Base-by-base conservation (phyloP, 2,329 filamentous ascomycete genomes). In the Talaromyces piceae region DNA sequence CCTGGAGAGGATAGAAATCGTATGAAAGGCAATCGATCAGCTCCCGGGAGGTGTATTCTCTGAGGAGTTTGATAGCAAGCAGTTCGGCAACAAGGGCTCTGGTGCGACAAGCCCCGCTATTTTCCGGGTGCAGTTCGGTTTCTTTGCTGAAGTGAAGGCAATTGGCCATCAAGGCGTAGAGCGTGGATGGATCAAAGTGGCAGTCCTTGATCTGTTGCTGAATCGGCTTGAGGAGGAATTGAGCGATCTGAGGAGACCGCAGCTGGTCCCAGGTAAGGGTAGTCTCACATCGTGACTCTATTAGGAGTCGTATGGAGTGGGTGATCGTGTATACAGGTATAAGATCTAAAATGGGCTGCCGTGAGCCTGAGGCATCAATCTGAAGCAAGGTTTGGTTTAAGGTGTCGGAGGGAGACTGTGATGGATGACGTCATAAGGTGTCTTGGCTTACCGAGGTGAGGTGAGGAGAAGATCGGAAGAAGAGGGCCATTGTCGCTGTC, bases 171-270 rank as follows among this genome's bases (percentile, higher is more conserved):
- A 97, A 73, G 2, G 90, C 89, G 71, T 95, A 96, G 31, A 96
- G 69, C 0, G 90, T 93, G 8, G 88, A 91, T 45, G 87, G 80
- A 26, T 86, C 91, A 67, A 95, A 91, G 69, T 95, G 88, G 47
- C 87, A 82, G 13, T 81, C 77, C 54, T 86, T 83, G 56, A 96
- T 91, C 67, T 91, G 86, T 65, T 93, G 87, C 68, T 93, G 89
- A 75, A 96, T 93, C 2, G 91, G 91, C 74, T 96, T 96, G 64
- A 96, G 81, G 30, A 97, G 79, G 66, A 97, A 97, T 65, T 95
- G 91, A 13, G 90, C 95, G 51, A 97, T 86, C 66, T 97, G 91
- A 3, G 91, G 91, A n/a, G 90, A 95, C 57, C 91, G 83, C 56
- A 97, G 77, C 67, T 97, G 91, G 57, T 97, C 91, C 91, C 91